Evolutionary conservation across 768 basidiomycete genomes (phyloP), one percentile per base, ranked within the genome.

Genomic region (Lentinula sp.): DNA sequence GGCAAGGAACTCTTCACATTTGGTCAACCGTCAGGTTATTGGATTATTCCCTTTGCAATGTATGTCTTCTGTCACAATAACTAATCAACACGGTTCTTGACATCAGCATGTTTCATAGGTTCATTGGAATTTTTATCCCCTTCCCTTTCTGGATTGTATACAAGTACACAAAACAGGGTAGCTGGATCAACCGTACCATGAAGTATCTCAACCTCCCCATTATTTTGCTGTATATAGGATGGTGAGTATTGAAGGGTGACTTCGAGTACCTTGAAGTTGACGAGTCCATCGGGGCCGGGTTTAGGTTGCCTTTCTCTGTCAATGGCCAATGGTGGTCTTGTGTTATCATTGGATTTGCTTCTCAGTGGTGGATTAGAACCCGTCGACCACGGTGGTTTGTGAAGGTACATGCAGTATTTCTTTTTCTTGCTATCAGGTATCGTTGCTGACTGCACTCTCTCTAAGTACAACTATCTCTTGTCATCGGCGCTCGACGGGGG

Each of bases 251-350:
- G 16, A 18, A 13, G 16, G 6, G 15, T 35, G 12, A 20, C 16
- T 23, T 32, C 9, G 23, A 8, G 10, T 46, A 20, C 23, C 10
- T 12, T 43, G 35, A 48, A 18, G 28, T 32, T 28, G 28, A 39
- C 33, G 7, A 41, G 33, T 51, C 35, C 15, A 46, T 23, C 43
- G 5, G 36, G 18, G 35, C 46, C 28, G 20, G 23, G 45, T 48
- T 46, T 41, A 73, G 72, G 67, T 70, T 82, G 37, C 80, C 81
- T 6, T 82, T 80, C 69, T 80, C 79, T 1, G 80, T 82, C 51
- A 82, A 83, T 64, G 80, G 81, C 12, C 77, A 80, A 72, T 82
- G 81, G 79, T 81, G 79, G 75, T 78, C 80, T 6, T 82, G 81
- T 61, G 64, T 82, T 50, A 70, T 83, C 28, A 81, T 85, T 57